Evolutionary conservation across 2,329 filamentous ascomycete species (phyloP), one percentile per base, ranked within the genome.

Genomic region (Trichophyton equinum): DNA sequence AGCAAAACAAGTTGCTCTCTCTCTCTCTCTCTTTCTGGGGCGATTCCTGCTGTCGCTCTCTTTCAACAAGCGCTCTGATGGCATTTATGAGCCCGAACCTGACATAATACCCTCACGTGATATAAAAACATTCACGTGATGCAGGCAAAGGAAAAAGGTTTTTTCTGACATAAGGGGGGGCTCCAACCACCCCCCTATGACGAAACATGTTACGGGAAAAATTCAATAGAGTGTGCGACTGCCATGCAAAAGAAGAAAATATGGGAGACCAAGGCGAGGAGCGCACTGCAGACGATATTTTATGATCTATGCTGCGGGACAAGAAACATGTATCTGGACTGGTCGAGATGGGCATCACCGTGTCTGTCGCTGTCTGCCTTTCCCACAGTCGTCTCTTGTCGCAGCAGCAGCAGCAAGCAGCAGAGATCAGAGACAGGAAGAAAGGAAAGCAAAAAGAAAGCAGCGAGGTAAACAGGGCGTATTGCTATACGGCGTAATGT

Each of bases 221-320:
- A 58, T 40, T 25, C 36, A 42, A 46, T 42, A 58, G 38, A 58
- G 56, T 27, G 56, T 58, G 56, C 20, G 56, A 46, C 56, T 42
- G n/a, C 56, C 22, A 25, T 7, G n/a, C n/a, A 57, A 57, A 58
- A 55, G 51, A 18, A 38, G 33, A 38, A 38, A 38, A 38, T 9
- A 38, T 11, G 11, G 9, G 33, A 38, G 33, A 38, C 33, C 49
- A 25, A 27, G 13, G 25, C 25, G 27, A 33, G 27, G 27, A 11
- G 27, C 2, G 7, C 51, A 55, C 51, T 55, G 51, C 51, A 55
- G 51, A 33, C 18, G 49, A 53, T 33, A 53, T 30, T 38, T 27
- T 55, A 51, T 51, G 46, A 51, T 51, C 20, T 51, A 51, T 55
- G 51, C 27, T 38, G 51, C 51, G 38, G 20, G n/a, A 55, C 51